Evolutionary conservation across 2,329 filamentous ascomycete genomes (phyloP).

Genomic region (Ustilaginoidea virens): DNA sequence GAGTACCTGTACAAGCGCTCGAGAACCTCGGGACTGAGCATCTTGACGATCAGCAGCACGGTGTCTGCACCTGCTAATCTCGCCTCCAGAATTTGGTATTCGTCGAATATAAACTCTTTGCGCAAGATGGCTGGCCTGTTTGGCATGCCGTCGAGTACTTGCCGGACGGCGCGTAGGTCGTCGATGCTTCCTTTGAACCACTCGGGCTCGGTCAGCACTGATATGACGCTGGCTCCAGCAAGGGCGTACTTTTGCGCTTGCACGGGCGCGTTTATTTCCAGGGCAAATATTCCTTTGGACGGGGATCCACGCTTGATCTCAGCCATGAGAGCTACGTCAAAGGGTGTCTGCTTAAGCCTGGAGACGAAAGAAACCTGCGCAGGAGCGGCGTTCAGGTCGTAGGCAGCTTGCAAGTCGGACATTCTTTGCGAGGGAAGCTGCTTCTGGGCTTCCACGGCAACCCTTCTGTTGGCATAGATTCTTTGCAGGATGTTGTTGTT

Average conservation of each 20-base stretch:
- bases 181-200: conserved; percentile 99
- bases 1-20: conserved; percentile 78
- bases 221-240: conserved; percentile 91
- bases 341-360: conserved; percentile 66
- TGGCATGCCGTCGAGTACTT: conserved; percentile 78
- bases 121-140: conserved; percentile 83
- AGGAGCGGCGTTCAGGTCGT: conserved; percentile 71
- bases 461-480: conserved; percentile 73
- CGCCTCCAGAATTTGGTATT: conserved; percentile 95
- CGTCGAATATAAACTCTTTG: conserved; percentile 96
- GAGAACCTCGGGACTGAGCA: conserved; percentile 66
- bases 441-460: conserved; percentile 66
- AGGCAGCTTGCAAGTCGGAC: conserved; percentile 72
- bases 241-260: conserved; percentile 87
- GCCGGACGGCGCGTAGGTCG: conserved; percentile 73
- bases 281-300: conserved; percentile 86
- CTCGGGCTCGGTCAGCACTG: conserved; percentile 93
- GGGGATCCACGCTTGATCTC: conserved; percentile 96
- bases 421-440: conserved; percentile 70
- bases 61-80: conserved; percentile 88
- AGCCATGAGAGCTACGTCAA: conserved; percentile 84
- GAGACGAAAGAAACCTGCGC: conserved; percentile 68
- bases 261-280: conserved; percentile 72
- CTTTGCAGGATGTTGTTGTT: conserved; percentile 78
- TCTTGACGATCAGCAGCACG: conserved; percentile 92